These are phyloP conservation scores for Arthrobotrys sphaeroides DNA, from an alignment of 2,329 filamentous ascomycete genomes.

Conservation along the genomic window DNA sequence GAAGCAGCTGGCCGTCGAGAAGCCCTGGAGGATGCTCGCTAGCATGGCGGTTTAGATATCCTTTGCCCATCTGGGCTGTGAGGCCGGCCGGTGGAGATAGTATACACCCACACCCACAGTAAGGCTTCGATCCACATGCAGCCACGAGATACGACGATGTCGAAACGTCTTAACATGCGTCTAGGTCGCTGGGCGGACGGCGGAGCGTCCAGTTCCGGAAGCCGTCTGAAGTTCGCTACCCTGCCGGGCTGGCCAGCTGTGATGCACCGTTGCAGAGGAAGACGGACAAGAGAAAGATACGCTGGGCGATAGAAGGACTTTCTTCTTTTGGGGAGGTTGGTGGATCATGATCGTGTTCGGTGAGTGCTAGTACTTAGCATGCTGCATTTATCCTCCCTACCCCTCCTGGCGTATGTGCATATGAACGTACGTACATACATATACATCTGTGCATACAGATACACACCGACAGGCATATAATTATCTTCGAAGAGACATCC, in stretches of 20 bases:
- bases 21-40: background rate
- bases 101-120: too few species aligned
- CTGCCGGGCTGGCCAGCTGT: background rate
- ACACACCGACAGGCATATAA: too few species aligned
- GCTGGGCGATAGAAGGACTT: slow-evolving; percentile 1
- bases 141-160: slow-evolving; percentile 34
- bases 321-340: slow-evolving; percentile 5
- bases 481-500: too few species aligned
- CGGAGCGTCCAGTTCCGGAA: slow-evolving; percentile 48
- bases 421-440: too few species aligned
- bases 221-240: slow-evolving; percentile 7
- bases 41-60: background rate
- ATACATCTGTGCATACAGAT: too few species aligned
- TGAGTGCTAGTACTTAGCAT: too few species aligned
- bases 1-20: background rate
- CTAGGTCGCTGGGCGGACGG: slow-evolving; percentile 14
- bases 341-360: background rate
- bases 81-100: background rate
- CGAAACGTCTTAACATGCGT: slow-evolving; percentile 23
- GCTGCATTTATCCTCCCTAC: background rate
- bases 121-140: slow-evolving; percentile 32
- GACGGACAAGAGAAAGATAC: too few species aligned
- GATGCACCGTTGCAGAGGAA: too few species aligned
- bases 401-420: too few species aligned
- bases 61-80: slow-evolving; percentile 7